These are phyloP conservation scores for Theileria luwenshuni DNA, from an alignment of 169 alveolate genomes.

Conservation along the genomic window DNA sequence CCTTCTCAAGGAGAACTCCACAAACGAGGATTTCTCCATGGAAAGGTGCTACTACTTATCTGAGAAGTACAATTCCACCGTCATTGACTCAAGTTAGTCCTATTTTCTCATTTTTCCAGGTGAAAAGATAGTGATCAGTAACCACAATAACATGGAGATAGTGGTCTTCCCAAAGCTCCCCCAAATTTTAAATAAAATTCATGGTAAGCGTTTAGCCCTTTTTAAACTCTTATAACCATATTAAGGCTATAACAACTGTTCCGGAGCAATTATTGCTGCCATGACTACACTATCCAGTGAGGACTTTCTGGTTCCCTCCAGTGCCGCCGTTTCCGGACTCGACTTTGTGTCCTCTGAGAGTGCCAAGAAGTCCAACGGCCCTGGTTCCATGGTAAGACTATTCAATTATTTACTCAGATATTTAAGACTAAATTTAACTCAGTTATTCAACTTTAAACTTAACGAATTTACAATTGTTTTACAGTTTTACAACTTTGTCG, in stretches of 20 bases:
- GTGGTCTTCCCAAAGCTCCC: slow-evolving; percentile 47
- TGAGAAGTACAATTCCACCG: slow-evolving; percentile 33
- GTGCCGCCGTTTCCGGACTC: slow-evolving; percentile 33
- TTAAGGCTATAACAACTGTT: slow-evolving; percentile 30
- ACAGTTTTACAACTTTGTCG: slow-evolving; percentile 33
- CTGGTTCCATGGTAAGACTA: slow-evolving; percentile 53
- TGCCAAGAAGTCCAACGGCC: slow-evolving; percentile 52
- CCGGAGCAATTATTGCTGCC: slow-evolving; percentile 58
- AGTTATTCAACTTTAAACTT: too few relatives aligned
- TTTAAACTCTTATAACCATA: background rate
- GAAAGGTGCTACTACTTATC: slow-evolving; percentile 29
- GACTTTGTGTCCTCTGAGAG: slow-evolving; percentile 41
- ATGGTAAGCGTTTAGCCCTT: slow-evolving; percentile 16
- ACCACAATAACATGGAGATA: slow-evolving; percentile 41
- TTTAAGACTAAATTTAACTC: too few relatives aligned
- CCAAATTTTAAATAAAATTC: slow-evolving; percentile 30
- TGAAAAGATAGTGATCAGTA: slow-evolving; percentile 21
- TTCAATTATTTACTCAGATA: background rate
- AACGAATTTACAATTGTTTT: too few relatives aligned
- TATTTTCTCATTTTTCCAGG: background rate
- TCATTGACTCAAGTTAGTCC: slow-evolving; percentile 39
- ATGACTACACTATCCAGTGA: slow-evolving; percentile 38
- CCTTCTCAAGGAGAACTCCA: slow-evolving; percentile 9
- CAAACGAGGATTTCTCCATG: slow-evolving; percentile 9
- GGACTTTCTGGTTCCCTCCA: slow-evolving; percentile 21